phyloP scores from a whole-genome alignment of 1,139 yeast species.

The Suhomyces atakaporum region DNA sequence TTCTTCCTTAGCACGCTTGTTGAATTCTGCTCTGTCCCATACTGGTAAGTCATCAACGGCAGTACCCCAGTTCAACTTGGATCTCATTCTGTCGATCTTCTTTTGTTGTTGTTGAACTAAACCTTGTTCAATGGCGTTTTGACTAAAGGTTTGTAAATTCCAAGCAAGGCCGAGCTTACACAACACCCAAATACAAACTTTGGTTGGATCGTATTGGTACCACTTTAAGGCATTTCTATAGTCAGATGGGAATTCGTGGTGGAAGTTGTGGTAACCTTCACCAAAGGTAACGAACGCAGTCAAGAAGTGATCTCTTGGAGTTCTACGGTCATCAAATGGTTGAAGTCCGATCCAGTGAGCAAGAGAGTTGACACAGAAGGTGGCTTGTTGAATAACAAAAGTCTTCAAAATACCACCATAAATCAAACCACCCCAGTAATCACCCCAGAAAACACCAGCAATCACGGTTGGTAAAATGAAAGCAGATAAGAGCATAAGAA shows the following conservation, averaged over 20 bases:
- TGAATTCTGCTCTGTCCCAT: conserved; percentile 85
- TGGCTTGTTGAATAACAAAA: conserved; percentile 90
- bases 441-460: conserved; percentile 84
- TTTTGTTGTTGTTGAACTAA: conserved; percentile 86
- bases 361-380: conserved; percentile 96
- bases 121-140: conserved; percentile 96
- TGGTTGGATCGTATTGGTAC: conserved; percentile 99
- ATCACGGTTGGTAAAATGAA: conserved; percentile 72
- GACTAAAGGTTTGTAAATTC: conserved; percentile 90
- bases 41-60: conserved; percentile 83
- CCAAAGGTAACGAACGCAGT: conserved; percentile 97
- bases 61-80: conserved; percentile 89
- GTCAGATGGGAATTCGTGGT: conserved; percentile 98
- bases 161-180: conserved; percentile 84
- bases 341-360: conserved; percentile 99
- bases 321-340: conserved; percentile 96
- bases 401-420: conserved; percentile 89
- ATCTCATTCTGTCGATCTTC: conserved; percentile 82
- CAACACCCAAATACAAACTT: conserved; percentile 67
- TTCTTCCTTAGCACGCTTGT: conserved; percentile 58
- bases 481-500: conserved; percentile 65
- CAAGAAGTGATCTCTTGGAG: conserved; percentile 93
- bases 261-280: conserved; percentile 99
- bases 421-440: conserved; percentile 88
- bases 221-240: conserved; percentile 97